A percentile compares a stretch with the other conserved stretches of the same genome.
These are phyloP conservation scores for Irpex sp. DNA, from an alignment of 1,284 basidiomycete genomes.

Conservation along the genomic window DNA sequence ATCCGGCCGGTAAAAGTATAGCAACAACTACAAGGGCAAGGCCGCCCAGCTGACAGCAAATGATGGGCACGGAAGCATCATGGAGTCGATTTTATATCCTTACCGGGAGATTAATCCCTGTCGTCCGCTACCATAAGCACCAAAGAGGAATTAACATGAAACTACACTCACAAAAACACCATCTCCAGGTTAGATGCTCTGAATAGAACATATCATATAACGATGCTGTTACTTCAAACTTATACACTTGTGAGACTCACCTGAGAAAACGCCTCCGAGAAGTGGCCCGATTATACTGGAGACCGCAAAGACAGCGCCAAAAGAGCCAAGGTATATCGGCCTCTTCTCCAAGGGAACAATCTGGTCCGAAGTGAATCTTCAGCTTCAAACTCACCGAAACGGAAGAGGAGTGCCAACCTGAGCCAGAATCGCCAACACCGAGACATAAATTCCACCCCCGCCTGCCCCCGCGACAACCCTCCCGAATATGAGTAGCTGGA, in stretches of 20 bases:
- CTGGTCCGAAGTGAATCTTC: too few species aligned
- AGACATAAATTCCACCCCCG: background rate
- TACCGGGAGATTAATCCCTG: background rate
- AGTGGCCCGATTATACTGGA: background rate
- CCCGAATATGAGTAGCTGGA: slow-evolving; percentile 2
- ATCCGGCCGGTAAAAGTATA: background rate
- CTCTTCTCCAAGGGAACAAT: background rate
- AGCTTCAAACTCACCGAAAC: too few species aligned
- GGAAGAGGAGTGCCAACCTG: background rate
- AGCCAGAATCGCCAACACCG: slow-evolving; percentile 1
- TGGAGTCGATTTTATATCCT: background rate
- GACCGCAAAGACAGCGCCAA: background rate
- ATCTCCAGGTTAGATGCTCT: background rate
- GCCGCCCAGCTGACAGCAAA: background rate
- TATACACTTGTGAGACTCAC: background rate
- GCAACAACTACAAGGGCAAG: background rate
- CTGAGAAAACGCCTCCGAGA: background rate
- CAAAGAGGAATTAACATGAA: too few species aligned
- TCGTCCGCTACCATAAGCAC: too few species aligned
- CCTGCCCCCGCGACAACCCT: slow-evolving; percentile 1
- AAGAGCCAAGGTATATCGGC: background rate
- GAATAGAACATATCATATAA: too few species aligned
- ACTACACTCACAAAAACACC: slow-evolving; percentile 1
- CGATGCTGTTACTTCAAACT: too few species aligned
- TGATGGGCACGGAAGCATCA: too few species aligned